phyloP scores from a whole-genome alignment of 306 rosid genomes.

The Prunus salicina region DNA sequence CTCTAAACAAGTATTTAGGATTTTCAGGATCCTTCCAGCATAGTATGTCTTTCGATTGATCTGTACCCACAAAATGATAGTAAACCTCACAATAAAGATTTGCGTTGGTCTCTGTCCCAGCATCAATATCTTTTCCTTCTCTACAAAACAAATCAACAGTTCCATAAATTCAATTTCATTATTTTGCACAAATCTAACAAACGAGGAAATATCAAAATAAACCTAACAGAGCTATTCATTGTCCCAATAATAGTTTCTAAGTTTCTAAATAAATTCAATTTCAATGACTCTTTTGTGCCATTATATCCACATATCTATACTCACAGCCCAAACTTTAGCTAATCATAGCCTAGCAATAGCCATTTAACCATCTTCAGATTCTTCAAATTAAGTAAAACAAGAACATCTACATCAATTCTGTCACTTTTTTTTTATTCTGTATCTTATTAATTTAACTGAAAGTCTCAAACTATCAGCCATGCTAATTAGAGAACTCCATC shows the following conservation, averaged over 20 bases:
- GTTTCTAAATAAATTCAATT: background rate
- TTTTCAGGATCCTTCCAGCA: constrained; percentile 85
- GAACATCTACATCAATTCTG: background rate
- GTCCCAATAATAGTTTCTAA: background rate
- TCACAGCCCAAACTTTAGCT: background rate
- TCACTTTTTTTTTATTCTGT: background rate
- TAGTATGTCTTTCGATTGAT: constrained; percentile 79
- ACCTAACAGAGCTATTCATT: background rate
- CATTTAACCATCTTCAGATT: background rate
- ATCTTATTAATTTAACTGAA: background rate
- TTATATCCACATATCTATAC: background rate
- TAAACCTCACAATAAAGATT: constrained; percentile 75
- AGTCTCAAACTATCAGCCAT: background rate
- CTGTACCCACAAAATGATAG: constrained; percentile 81
- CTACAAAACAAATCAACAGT: constrained; percentile 40
- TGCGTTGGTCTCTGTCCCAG: constrained; percentile 82
- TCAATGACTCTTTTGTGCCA: background rate
- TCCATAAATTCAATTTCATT: constrained; percentile 9
- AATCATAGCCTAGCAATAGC: background rate
- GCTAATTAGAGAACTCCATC: background rate
- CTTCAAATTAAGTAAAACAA: background rate
- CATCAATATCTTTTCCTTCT: constrained; percentile 60
- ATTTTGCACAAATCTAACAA: background rate
- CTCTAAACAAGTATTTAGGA: constrained; percentile 66
- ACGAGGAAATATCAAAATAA: constrained; percentile 14